Evolutionary conservation across 1,284 basidiomycete species (phyloP), one percentile per base, ranked within the genome.

Genomic region (Abortiporus biennis): DNA sequence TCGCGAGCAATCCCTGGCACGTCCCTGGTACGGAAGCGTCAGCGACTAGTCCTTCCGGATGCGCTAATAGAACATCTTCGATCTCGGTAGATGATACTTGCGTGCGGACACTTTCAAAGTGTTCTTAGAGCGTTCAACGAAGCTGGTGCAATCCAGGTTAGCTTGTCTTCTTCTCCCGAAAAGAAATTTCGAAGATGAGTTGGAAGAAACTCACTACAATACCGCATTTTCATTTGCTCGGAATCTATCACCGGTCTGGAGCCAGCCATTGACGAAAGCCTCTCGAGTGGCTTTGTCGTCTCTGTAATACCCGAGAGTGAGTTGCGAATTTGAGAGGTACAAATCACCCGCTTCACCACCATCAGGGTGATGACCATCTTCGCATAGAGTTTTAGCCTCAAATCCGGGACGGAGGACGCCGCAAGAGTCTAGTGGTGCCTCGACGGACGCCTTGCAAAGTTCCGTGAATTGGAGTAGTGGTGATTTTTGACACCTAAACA

Each of bases 61-160:
- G 75, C 0, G 64, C 63, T 17, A 78, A 65, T 0, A 86, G 60
- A 13, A 71, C 70, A 21, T 76, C 67, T 55, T 87, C 85, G 34
- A 88, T 80, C 54, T 88, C 84, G 8, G 73, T 70, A 0, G 85
- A 85, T 0, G 85, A 84, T 0, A 87, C 85, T 58, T 88, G 85
- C 31, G 67, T 6, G 85, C 84, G 0, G 82, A 85, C 4, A 87
- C 69, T 54, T 87, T 86, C 9, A 87, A 65, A 0, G 74, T 85
- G 54, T 85, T 83, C 77, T 85, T 83, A 6, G 67, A 64, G 48
- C 79, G 66, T 58, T 82, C 80, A 2, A 73, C 72, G 50, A 76
- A 82, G 62, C 77, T 79, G 35, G 40, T 8, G 31, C 9, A 25
- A 6, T 17, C 32, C 17, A 12, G 6, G 21, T 41, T 19, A 35